These are phyloP conservation scores for Fusarium aywerte DNA, from an alignment of 2,329 filamentous ascomycete genomes.

Conservation along the genomic window DNA sequence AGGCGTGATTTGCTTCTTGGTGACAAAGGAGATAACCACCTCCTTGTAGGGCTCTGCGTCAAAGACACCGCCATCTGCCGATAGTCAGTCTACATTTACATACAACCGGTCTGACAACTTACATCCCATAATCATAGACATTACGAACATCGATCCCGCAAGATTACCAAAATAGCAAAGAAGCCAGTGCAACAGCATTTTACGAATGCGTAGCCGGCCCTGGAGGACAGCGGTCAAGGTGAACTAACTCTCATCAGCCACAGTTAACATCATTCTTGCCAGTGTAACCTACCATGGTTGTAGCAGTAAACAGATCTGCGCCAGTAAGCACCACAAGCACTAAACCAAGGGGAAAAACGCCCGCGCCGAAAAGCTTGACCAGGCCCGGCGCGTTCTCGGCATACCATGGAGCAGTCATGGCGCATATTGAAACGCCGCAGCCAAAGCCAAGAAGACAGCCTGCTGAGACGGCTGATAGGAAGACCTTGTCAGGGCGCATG, in stretches of 20 bases:
- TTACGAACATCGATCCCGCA: slow-evolving; percentile 60
- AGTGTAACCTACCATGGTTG: slow-evolving; percentile 31
- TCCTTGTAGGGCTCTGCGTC: slow-evolving; percentile 55
- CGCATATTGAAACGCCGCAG: slow-evolving; percentile 37
- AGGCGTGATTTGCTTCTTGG: slow-evolving; percentile 60
- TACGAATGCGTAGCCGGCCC: slow-evolving; percentile 29
- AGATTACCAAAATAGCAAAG: slow-evolving; percentile 62
- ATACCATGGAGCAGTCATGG: slow-evolving; percentile 41
- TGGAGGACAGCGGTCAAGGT: slow-evolving; percentile 40
- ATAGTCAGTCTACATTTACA: not conserved
- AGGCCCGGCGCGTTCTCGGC: slow-evolving; percentile 40
- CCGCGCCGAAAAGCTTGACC: slow-evolving; percentile 38
- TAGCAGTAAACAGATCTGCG: slow-evolving; percentile 39
- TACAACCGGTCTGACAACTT: not conserved
- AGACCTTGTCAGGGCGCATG: slow-evolving; percentile 36
- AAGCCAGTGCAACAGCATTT: slow-evolving; percentile 53
- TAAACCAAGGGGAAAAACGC: slow-evolving; percentile 39
- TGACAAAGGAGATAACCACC: slow-evolving; percentile 58
- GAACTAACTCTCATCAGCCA: slow-evolving; percentile 21
- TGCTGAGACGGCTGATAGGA: slow-evolving; percentile 36
- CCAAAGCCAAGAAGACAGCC: slow-evolving; percentile 41
- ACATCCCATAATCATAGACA: slow-evolving; percentile 58
- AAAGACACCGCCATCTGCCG: slow-evolving; percentile 57
- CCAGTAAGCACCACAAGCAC: slow-evolving; percentile 38
- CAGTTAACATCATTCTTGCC: rapidly evolving